Base-by-base conservation (phyloP, 306 rosid species). In the Hippophae tibetana region DNA sequence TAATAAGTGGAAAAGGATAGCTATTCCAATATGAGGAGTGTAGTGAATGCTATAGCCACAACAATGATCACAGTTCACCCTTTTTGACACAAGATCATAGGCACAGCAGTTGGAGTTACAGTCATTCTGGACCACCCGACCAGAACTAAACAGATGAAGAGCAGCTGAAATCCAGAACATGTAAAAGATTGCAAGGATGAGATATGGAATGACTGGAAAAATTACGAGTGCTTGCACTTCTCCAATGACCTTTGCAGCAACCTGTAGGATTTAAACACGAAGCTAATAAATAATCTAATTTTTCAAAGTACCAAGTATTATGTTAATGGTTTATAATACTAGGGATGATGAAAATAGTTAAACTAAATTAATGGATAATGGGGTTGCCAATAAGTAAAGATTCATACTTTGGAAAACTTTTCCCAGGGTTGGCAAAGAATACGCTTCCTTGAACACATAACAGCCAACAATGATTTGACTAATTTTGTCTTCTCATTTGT, bases 231-330 rank as follows among this genome's bases (percentile, higher is more conserved):
- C 95, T 75, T 76, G 95, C 69, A 85, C 95, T 80, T 89, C 97
- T 71, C 97, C 89, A 38, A 89, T 86, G 72, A 86, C 94, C 84
- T 89, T 89, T 53, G 97, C 97, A 27, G 95, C 90, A 62, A 89
- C 97, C 97, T 89, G 79, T 57, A 78, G 55, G 62, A 64, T 14
- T 18, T 18, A 56, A 46, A 7, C 12, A 40, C 54, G 52, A 6
- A 72, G 25, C 54, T 58, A 44, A 14, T 50, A 6, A 65, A 58
- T 14, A 26, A 41, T 55, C 41, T 45, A 44, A 31, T n/a, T 25
- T 50, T 40, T 23, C 47, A 3, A 49, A 40, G 60, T 49, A 61
- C 40, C 40, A 51, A 9, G 43, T 14, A 47, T 61, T 27, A 46
- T 43, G 10, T 38, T 7, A 2, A 31, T 26, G 25, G 63, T 47